Evolutionary conservation across 1,284 basidiomycete genomes (phyloP).

Genomic region (Hemileia vastatrix): DNA sequence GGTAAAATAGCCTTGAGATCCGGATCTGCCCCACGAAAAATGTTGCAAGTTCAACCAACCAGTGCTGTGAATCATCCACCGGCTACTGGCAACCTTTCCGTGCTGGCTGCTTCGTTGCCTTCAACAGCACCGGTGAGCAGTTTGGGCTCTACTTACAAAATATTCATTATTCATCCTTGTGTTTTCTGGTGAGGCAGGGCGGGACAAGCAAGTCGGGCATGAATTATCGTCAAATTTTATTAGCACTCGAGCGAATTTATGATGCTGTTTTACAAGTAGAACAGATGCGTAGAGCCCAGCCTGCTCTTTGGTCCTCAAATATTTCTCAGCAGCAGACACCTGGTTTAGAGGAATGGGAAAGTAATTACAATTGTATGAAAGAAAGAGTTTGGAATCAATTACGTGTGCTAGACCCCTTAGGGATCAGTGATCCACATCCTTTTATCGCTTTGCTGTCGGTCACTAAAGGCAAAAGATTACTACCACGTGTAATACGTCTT

Average conservation of each 20-base stretch:
- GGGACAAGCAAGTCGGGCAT: slow-evolving; percentile 57
- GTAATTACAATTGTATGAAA: slow-evolving; percentile 58
- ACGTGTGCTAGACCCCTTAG: slow-evolving; percentile 78
- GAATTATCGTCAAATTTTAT: slow-evolving; percentile 65
- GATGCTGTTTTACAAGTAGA: slow-evolving; percentile 75
- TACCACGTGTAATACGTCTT: slow-evolving; percentile 81
- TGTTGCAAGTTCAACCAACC: slow-evolving; percentile 67
- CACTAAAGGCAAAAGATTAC: slow-evolving; percentile 83
- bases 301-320: slow-evolving; percentile 47
- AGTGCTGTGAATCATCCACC: slow-evolving; percentile 14
- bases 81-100: slow-evolving; percentile 24
- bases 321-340: background rate
- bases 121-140: slow-evolving; percentile 26
- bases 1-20: slow-evolving; percentile 85
- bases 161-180: slow-evolving; percentile 4
- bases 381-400: slow-evolving; percentile 71
- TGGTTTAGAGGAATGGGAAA: slow-evolving; percentile 51
- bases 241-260: slow-evolving; percentile 75
- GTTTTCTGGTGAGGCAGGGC: slow-evolving; percentile 24
- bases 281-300: slow-evolving; percentile 71
- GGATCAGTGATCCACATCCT: slow-evolving; percentile 82
- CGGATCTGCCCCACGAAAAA: slow-evolving; percentile 87
- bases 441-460: slow-evolving; percentile 85
- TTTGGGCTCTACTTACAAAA: slow-evolving; percentile 8
- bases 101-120: slow-evolving; percentile 22